Percentiles rank a stretch among this genome's conserved stretches.
These are phyloP conservation scores for Phellopilus nigrolimitatus DNA, from an alignment of 1,284 basidiomycete genomes.

Conservation along the genomic window DNA sequence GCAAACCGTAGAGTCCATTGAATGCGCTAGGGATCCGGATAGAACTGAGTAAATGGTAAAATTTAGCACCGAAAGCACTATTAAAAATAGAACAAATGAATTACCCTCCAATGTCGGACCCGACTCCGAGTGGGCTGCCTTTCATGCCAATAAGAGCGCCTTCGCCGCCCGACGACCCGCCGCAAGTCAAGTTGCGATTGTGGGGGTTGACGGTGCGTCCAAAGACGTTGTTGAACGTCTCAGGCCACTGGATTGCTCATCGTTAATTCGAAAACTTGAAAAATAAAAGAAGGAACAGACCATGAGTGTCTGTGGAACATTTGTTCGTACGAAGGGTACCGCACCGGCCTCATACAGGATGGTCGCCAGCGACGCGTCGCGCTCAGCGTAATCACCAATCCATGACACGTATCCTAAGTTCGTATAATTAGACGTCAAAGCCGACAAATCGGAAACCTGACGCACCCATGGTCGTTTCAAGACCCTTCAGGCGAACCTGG, in stretches of 20 bases:
- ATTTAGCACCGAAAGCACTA: background rate
- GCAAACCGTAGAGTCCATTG: slow-evolving; percentile 63
- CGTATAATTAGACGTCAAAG: background rate
- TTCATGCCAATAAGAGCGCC: slow-evolving; percentile 50
- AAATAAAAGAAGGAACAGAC: slow-evolving; percentile 28
- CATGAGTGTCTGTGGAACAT: slow-evolving; percentile 66
- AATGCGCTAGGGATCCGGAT: slow-evolving; percentile 67
- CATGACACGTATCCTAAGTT: slow-evolving; percentile 60
- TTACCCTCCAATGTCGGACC: slow-evolving; percentile 65
- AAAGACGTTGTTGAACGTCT: slow-evolving; percentile 60
- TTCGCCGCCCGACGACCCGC: slow-evolving; percentile 63
- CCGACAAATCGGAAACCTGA: background rate
- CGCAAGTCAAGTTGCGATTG: slow-evolving; percentile 48
- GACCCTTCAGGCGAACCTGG: slow-evolving; percentile 48
- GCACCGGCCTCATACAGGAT: slow-evolving; percentile 58
- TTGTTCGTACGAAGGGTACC: slow-evolving; percentile 65
- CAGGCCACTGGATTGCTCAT: slow-evolving; percentile 49
- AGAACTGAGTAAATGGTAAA: slow-evolving; percentile 36
- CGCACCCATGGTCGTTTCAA: slow-evolving; percentile 48
- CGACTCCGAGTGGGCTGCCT: slow-evolving; percentile 60
- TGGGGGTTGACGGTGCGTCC: slow-evolving; percentile 65
- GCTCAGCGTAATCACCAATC: slow-evolving; percentile 50
- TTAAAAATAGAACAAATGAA: slow-evolving; percentile 1
- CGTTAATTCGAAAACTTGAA: background rate
- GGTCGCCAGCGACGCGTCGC: slow-evolving; percentile 56